A percentile compares a stretch with the other conserved stretches of the same genome.
These are phyloP conservation scores for Suillus subaureus DNA, from an alignment of 768 basidiomycete species.

Conservation along the genomic window DNA sequence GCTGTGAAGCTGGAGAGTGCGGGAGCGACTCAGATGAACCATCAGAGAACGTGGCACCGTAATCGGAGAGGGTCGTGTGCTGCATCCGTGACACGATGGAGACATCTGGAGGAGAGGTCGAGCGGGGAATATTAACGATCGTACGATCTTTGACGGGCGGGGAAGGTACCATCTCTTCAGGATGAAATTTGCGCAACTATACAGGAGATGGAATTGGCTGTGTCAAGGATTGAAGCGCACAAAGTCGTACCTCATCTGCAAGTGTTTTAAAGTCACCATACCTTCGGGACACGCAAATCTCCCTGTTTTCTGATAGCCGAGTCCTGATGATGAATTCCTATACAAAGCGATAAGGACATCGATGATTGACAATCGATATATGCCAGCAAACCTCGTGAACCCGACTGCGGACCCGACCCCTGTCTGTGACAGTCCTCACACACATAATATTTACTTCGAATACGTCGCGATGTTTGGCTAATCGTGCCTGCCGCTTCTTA, in stretches of 20 bases:
- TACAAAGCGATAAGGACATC: conserved; percentile 9
- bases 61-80: conserved; percentile 39
- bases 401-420: conserved; percentile 82
- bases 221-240: background rate
- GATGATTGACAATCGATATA: conserved; percentile 10
- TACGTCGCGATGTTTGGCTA: conserved; percentile 47
- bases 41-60: conserved; percentile 11
- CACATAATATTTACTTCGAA: conserved; percentile 94
- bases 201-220: conserved; percentile 14
- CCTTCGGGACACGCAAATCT: conserved; percentile 87
- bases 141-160: conserved; percentile 92
- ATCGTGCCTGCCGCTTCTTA: conserved; percentile 57
- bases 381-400: conserved; percentile 76
- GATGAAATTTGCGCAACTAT: conserved; percentile 85
- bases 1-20: conserved; percentile 77
- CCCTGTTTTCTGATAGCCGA: conserved; percentile 65
- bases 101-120: conserved; percentile 19
- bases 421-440: conserved; percentile 81
- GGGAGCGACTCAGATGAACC: conserved; percentile 46
- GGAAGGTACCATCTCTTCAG: conserved; percentile 74
- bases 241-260: conserved; percentile 67
- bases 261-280: conserved; percentile 96
- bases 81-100: conserved; percentile 58
- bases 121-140: conserved; percentile 52
- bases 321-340: conserved; percentile 97